These are phyloP conservation scores for Guyanaporus albipodus DNA, from an alignment of 768 basidiomycete genomes.

Conservation along the genomic window DNA sequence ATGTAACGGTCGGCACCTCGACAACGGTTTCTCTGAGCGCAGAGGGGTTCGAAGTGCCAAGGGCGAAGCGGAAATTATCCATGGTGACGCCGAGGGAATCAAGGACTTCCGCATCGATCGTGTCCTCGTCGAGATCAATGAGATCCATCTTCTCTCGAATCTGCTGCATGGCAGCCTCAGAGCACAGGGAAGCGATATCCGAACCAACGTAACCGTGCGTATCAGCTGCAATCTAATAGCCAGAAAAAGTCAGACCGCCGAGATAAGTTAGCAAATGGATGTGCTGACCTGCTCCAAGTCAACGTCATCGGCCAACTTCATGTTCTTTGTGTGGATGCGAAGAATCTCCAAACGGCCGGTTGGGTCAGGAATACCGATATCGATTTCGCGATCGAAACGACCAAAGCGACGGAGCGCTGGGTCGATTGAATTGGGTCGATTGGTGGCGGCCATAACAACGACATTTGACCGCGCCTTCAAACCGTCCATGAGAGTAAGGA, in stretches of 20 bases:
- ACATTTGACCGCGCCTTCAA: constrained; percentile 98
- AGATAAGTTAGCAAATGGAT: not conserved
- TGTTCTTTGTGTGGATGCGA: constrained; percentile 99
- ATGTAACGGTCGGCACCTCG: constrained; percentile 97
- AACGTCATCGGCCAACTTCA: constrained; percentile 96
- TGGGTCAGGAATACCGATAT: constrained; percentile 98
- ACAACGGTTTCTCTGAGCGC: constrained; percentile 99
- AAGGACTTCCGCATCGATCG: constrained; percentile 98
- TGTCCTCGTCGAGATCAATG: constrained; percentile 94
- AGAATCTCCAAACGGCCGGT: constrained; percentile 98
- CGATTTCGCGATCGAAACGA: constrained; percentile 98
- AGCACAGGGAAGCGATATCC: constrained; percentile 95
- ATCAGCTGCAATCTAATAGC: constrained; percentile 85
- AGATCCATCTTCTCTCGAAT: constrained; percentile 99
- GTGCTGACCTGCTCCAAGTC: constrained; percentile 83
- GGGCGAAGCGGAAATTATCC: constrained; percentile 99
- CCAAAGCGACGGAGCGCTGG: constrained; percentile 98
- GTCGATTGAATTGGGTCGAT: constrained; percentile 98
- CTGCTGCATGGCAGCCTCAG: constrained; percentile 99
- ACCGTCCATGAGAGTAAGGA: constrained; percentile 98
- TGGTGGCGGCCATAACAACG: constrained; percentile 99
- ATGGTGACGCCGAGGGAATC: constrained; percentile 99
- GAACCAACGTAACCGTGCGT: constrained; percentile 99
- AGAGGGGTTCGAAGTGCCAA: constrained; percentile 96
- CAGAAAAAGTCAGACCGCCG: constrained; percentile 3